These are phyloP conservation scores for Volvariella volvacea DNA, from an alignment of 1,284 basidiomycete species.

Conservation along the genomic window DNA sequence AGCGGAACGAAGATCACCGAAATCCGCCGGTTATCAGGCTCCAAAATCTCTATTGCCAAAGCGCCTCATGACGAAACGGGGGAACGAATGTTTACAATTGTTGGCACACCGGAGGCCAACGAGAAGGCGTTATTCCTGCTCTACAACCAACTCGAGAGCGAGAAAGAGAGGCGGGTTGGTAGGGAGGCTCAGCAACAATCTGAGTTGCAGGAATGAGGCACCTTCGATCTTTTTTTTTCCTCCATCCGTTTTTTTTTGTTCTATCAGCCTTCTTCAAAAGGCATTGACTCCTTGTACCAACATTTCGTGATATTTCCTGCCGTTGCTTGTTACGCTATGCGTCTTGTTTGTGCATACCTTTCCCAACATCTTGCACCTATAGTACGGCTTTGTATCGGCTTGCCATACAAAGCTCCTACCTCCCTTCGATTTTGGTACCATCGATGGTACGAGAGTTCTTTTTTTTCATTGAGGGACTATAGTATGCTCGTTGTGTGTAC, in stretches of 20 bases:
- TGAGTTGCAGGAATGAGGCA: conserved; percentile 41
- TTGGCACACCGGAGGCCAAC: conserved; percentile 93
- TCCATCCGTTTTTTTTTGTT: neutral
- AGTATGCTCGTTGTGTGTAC: conserved; percentile 11
- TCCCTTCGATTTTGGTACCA: too few relatives aligned
- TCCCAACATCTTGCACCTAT: conserved; percentile 5
- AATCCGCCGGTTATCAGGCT: conserved; percentile 93
- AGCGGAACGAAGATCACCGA: conserved; percentile 98
- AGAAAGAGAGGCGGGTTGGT: conserved; percentile 88
- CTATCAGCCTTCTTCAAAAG: neutral
- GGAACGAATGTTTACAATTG: conserved; percentile 99
- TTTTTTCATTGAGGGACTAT: conserved; percentile 3
- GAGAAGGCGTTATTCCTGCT: conserved; percentile 96
- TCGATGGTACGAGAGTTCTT: neutral
- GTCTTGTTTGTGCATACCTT: conserved; percentile 6
- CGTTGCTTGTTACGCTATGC: conserved; percentile 1
- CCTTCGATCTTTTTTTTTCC: neutral
- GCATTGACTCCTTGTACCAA: conserved; percentile 1
- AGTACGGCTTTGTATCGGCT: conserved; percentile 7
- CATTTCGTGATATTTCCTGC: conserved; percentile 9
- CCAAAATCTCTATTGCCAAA: conserved; percentile 97
- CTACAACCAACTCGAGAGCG: conserved; percentile 95
- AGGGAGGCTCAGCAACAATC: conserved; percentile 67
- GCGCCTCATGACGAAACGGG: conserved; percentile 97
- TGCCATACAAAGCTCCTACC: too few relatives aligned